Conservation (phyloP, 2,329 filamentous ascomycete species). For the Cladosporium austrohemisphaericum region DNA sequence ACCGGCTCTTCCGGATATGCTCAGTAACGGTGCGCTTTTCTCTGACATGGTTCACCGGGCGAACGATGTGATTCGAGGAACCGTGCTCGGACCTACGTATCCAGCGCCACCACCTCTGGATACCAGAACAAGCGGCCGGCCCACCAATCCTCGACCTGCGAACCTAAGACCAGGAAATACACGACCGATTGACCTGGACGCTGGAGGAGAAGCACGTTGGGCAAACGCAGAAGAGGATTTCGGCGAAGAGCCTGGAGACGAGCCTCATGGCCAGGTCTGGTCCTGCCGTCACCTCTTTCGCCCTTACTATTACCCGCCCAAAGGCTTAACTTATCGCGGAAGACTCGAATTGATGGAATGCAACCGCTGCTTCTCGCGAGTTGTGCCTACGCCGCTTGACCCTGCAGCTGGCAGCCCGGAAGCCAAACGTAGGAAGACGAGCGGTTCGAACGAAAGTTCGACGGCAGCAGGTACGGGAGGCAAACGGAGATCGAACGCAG, state of each 20-base stretch:
- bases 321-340: slow-evolving; percentile 19
- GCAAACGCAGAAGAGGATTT: slow-evolving; percentile 31
- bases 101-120: too few species aligned
- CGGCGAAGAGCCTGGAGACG: slow-evolving; percentile 35
- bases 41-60: too few species aligned
- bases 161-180: background rate
- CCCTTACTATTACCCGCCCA: background rate
- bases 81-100: too few species aligned
- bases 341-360: slow-evolving; percentile 23
- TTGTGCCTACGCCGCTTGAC: slow-evolving; percentile 1
- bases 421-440: background rate
- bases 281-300: slow-evolving; percentile 24
- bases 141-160: too few species aligned
- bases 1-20: too few species aligned
- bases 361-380: slow-evolving; percentile 24
- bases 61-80: too few species aligned
- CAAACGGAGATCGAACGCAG: background rate
- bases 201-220: slow-evolving; percentile 32
- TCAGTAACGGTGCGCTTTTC: too few species aligned
- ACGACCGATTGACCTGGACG: slow-evolving; percentile 34
- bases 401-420: background rate
- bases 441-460: background rate
- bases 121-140: too few species aligned
- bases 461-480: background rate
- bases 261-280: slow-evolving; percentile 22